Evolutionary conservation across 2,329 filamentous ascomycete genomes (phyloP).

Genomic region (Fusarium sp.): DNA sequence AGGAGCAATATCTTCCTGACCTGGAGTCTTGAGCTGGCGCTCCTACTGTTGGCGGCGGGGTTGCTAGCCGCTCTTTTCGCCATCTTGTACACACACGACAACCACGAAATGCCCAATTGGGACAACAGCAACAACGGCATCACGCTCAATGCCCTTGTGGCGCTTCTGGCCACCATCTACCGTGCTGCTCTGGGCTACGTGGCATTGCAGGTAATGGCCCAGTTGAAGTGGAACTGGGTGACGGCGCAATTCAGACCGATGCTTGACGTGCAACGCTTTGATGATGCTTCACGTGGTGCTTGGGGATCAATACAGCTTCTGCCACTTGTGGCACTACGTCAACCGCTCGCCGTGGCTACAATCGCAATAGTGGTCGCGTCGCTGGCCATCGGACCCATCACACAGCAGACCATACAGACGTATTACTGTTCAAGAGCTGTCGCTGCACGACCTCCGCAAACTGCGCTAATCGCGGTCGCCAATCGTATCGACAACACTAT

Average conservation of each 20-base stretch:
- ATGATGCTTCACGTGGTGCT: not conserved
- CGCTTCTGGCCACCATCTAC: not conserved
- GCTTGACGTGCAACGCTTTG: not conserved
- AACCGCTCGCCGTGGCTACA: not conserved
- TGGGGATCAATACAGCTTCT: not conserved
- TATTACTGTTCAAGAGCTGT: slow-evolving; percentile 8
- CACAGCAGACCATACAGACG: slow-evolving; percentile 24
- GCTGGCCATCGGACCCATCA: slow-evolving; percentile 19
- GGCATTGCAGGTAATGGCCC: not conserved
- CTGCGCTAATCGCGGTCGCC: not conserved
- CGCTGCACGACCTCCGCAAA: not conserved
- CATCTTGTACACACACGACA: not conserved
- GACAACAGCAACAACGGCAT: not conserved
- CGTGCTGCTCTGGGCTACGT: not conserved
- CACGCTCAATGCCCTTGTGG: slow-evolving; percentile 7
- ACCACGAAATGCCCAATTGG: not conserved
- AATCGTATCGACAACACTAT: not conserved
- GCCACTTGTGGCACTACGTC: not conserved
- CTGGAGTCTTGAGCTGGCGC: not conserved
- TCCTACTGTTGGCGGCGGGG: not conserved
- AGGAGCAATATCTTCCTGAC: not conserved
- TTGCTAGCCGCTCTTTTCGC: not conserved
- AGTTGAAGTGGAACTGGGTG: slow-evolving; percentile 1
- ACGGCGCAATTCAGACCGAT: not conserved
- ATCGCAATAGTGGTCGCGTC: slow-evolving; percentile 11